These are phyloP conservation scores for Citrus glauca DNA, from an alignment of 345 rosid species.

Conservation along the genomic window DNA sequence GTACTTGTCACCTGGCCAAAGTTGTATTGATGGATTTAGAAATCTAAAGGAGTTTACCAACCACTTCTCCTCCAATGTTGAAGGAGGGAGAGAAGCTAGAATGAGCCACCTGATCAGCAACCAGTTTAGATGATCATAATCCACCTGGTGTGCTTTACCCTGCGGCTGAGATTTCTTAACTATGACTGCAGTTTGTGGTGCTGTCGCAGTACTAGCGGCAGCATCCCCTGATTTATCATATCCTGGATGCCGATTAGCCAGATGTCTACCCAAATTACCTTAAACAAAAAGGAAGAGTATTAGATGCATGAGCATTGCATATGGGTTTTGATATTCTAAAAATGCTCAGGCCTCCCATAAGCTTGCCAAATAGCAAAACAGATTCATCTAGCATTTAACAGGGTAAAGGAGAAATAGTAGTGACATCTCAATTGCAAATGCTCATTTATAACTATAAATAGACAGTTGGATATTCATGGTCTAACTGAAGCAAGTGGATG, in stretches of 20 bases:
- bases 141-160: slow-evolving; percentile 52
- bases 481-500: background rate
- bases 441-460: background rate
- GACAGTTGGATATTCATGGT: background rate
- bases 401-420: slow-evolving; percentile 4
- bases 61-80: slow-evolving; percentile 76
- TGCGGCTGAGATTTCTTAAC: slow-evolving; percentile 55
- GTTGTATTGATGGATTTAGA: slow-evolving; percentile 67
- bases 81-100: slow-evolving; percentile 76
- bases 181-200: slow-evolving; percentile 40
- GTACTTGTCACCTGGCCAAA: slow-evolving; percentile 76
- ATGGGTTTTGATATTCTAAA: background rate
- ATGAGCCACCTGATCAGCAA: slow-evolving; percentile 83
- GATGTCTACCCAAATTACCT: slow-evolving; percentile 94
- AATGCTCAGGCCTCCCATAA: background rate
- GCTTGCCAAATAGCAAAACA: background rate
- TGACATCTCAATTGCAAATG: background rate
- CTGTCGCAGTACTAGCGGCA: slow-evolving; percentile 30
- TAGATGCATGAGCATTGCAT: background rate
- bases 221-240: slow-evolving; percentile 69
- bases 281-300: slow-evolving; percentile 16
- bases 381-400: background rate
- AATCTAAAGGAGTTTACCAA: slow-evolving; percentile 76
- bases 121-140: slow-evolving; percentile 94
- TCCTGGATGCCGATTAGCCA: slow-evolving; percentile 88